Percentiles rank a stretch among this genome's conserved stretches.
Evolutionary conservation across 352 stramenopile genomes (phyloP).

Genomic region (Phytophthora kernoviae): DNA sequence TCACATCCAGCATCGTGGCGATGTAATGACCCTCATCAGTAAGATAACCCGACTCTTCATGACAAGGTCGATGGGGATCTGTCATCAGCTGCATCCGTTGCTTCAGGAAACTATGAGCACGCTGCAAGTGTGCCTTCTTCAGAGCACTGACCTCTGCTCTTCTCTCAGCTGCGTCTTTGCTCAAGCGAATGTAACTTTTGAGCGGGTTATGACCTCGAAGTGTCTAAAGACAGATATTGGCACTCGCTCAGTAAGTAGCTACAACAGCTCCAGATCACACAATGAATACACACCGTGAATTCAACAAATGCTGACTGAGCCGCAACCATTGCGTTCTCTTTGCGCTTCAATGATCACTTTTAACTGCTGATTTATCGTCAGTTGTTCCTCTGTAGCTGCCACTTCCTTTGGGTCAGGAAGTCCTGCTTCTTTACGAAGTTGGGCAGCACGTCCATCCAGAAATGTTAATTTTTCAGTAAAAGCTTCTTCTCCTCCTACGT

Average conservation of each 20-base stretch:
- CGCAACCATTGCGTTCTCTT: conserved; percentile 22
- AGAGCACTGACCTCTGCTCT: conserved; percentile 32
- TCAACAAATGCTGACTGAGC: conserved; percentile 30
- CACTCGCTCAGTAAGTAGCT: background rate
- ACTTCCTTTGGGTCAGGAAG: conserved; percentile 34
- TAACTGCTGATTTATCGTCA: conserved; percentile 26
- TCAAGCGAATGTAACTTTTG: conserved; percentile 33
- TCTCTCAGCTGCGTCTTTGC: conserved; percentile 16
- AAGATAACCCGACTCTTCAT: conserved; percentile 43
- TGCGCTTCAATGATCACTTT: conserved; percentile 27
- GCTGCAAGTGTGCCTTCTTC: conserved; percentile 36
- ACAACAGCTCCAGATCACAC: background rate
- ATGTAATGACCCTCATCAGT: conserved; percentile 39
- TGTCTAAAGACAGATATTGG: conserved; percentile 8
- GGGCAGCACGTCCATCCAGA: conserved; percentile 32
- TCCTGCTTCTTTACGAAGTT: conserved; percentile 34
- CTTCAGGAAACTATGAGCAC: conserved; percentile 34
- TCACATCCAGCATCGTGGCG: conserved; percentile 45
- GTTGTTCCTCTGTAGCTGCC: conserved; percentile 19
- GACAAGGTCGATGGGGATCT: conserved; percentile 29
- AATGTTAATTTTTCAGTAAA: conserved; percentile 32
- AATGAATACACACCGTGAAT: conserved; percentile 35
- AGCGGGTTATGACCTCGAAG: conserved; percentile 30
- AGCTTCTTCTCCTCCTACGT: conserved; percentile 39
- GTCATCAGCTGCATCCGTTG: conserved; percentile 32